Evolutionary conservation across 2,329 filamentous ascomycete species (phyloP).

Genomic region (Penicillium corylophilum): DNA sequence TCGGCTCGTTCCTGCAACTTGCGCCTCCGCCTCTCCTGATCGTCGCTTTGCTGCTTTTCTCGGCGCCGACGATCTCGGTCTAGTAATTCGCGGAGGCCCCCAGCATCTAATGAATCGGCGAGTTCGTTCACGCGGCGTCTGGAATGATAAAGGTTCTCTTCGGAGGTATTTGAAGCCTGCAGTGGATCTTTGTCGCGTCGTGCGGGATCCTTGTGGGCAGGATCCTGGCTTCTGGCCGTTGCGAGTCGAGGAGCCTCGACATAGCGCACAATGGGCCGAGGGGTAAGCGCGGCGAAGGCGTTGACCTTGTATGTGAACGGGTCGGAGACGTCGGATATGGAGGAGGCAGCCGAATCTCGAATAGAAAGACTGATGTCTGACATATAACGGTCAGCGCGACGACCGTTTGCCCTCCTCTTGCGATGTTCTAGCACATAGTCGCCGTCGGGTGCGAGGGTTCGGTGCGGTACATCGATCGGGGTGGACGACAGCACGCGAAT

Average conservation of each 20-base stretch:
- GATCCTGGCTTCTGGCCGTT: conserved; percentile 45
- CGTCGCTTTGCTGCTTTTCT: conserved; percentile 71
- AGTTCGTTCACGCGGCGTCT: conserved; percentile 66
- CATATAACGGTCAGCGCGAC: conserved; percentile 60
- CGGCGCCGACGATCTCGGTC: conserved; percentile 80
- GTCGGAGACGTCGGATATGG: conserved; percentile 72
- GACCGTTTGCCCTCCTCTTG: conserved; percentile 56
- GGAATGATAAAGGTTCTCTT: conserved; percentile 57
- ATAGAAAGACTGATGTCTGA: conserved; percentile 75
- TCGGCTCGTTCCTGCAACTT: conserved; percentile 49
- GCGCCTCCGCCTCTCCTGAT: conserved; percentile 61
- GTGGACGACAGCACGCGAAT: conserved; percentile 79
- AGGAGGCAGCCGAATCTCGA: conserved; percentile 72
- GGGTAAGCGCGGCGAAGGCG: conserved; percentile 75
- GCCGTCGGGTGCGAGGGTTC: conserved; percentile 60
- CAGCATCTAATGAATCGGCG: conserved; percentile 81
- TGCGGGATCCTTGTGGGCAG: conserved; percentile 40
- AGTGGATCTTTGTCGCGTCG: conserved; percentile 50
- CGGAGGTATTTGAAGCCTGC: conserved; percentile 56
- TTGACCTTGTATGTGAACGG: conserved; percentile 77
- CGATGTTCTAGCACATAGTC: conserved; percentile 52
- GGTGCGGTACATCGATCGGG: conserved; percentile 60
- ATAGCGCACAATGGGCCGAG: conserved; percentile 78
- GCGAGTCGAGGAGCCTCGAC: conserved; percentile 63
- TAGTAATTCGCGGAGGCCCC: conserved; percentile 81